Conservation (phyloP, 345 rosid species). For the Isatis tinctoria region DNA sequence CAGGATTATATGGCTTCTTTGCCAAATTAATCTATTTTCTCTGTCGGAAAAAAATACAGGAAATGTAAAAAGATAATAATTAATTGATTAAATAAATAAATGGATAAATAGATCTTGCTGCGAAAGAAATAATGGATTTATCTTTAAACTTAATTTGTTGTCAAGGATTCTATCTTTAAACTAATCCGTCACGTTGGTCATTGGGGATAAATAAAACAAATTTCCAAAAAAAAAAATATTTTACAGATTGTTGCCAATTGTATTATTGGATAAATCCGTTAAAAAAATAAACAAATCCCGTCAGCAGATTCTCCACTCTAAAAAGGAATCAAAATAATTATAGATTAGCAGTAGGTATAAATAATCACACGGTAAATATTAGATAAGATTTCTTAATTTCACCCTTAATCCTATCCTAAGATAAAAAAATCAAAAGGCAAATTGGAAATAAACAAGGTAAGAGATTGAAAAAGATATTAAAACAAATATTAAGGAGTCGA, state of each 20-base stretch:
- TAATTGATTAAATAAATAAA: neutral
- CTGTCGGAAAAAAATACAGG: too few species aligned
- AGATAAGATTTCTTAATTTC: neutral
- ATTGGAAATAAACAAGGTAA: neutral
- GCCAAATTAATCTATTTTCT: too few species aligned
- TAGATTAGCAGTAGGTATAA: neutral
- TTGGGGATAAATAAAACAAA: neutral
- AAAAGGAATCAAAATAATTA: neutral
- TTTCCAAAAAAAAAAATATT: neutral
- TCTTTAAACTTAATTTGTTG: neutral
- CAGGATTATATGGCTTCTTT: too few species aligned
- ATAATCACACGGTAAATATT: neutral
- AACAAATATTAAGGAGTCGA: slow-evolving; percentile 1
- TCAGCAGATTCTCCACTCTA: neutral
- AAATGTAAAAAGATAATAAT: too few species aligned
- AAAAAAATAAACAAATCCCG: neutral
- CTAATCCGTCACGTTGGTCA: neutral
- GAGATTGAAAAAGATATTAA: neutral
- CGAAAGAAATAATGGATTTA: neutral
- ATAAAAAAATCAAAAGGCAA: neutral
- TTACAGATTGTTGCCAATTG: neutral
- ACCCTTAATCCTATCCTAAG: neutral
- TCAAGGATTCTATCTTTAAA: neutral
- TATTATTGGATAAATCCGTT: neutral
- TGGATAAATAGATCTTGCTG: neutral